A percentile compares a stretch with the other conserved stretches of the same genome.
Conservation (phyloP, 1,139 yeast species). For the Maudiozyma humilis region DNA sequence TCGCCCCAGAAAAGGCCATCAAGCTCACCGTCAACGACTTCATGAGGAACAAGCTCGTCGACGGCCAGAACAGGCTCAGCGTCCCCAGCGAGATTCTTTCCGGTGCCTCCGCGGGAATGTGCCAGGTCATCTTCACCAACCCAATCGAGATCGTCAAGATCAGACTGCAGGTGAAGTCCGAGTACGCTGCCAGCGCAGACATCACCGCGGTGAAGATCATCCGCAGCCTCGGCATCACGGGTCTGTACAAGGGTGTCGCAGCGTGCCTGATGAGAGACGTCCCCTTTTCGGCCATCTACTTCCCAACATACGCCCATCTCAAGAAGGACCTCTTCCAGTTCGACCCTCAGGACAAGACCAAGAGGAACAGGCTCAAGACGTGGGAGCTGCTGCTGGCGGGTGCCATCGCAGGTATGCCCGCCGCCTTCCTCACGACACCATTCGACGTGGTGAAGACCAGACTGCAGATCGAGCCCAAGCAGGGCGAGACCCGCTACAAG, state of each 20-base stretch:
- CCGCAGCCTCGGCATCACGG: slow-evolving; percentile 69
- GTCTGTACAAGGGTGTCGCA: slow-evolving; percentile 82
- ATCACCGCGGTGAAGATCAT: slow-evolving; percentile 67
- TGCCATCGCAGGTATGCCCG: slow-evolving; percentile 96
- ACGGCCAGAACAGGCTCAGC: slow-evolving; percentile 47
- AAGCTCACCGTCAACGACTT: slow-evolving; percentile 90
- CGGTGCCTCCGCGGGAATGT: slow-evolving; percentile 92
- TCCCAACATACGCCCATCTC: slow-evolving; percentile 93
- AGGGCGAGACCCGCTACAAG: slow-evolving; percentile 67
- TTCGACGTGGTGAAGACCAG: slow-evolving; percentile 95
- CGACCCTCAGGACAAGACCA: slow-evolving; percentile 51
- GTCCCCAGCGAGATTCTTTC: slow-evolving; percentile 71
- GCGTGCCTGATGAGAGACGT: slow-evolving; percentile 94
- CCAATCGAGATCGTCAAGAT: slow-evolving; percentile 95
- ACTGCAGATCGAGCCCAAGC: slow-evolving; percentile 75
- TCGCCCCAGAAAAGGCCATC: slow-evolving; percentile 97
- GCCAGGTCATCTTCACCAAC: slow-evolving; percentile 93
- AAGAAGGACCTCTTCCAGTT: slow-evolving; percentile 76
- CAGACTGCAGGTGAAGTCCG: slow-evolving; percentile 90
- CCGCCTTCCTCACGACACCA: slow-evolving; percentile 93
- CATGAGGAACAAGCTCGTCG: slow-evolving; percentile 65
- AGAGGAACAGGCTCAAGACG: slow-evolving; percentile 51
- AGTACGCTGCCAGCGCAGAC: slow-evolving; percentile 31
- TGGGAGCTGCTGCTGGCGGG: slow-evolving; percentile 84
- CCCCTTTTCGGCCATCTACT: slow-evolving; percentile 93